Evolutionary conservation across 179 eudicot genomes (phyloP), one percentile per base, ranked within the genome.

Genomic region (Gypsophila paniculata): DNA sequence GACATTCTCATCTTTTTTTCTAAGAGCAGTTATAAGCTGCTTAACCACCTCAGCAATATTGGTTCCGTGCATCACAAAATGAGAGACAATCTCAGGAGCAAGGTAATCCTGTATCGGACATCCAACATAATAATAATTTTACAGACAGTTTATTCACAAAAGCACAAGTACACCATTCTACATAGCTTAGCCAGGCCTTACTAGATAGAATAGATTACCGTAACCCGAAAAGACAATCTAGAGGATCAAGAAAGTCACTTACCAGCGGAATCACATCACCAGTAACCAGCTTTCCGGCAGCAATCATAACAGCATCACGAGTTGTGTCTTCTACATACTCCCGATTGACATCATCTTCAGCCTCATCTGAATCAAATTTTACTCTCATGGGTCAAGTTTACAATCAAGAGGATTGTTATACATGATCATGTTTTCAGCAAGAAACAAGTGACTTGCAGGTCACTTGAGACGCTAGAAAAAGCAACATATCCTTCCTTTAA

Each of bases 321-420:
- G 85, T 90, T 64, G 92, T 92, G 78, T 90, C 97, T 79, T 94
- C 99, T 52, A 89, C 81, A 81, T 94, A 94, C 82, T 91, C 99
- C 82, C 84, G 82, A 69, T 84, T 85, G 52, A 75, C 82, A 77
- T 86, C 96, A 63, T 89, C 96, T 71, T 92, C 96, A 29, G 85
- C 78, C 62, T 94, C 95, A 75, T 85, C 99, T 94, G 82, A 61
- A 70, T 51, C 63, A 49, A 44, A 74, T 23, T 53, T n/a, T 6
- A 32, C 21, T 26, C 13, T 10, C 51, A 58, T 21, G 38, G 22
- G 69, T 60, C 61, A 44, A 69, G 7, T 34, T 49, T 51, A 44
- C 39, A 22, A 36, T 36, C 38, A n/a, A 70, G 12, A 58, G 54
- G 12, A 51, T 68, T 3, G 23, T 68, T 26, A 68, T 51, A 4